A percentile compares a stretch with the other conserved stretches of the same genome.
Conservation (phyloP, 1,284 basidiomycete species). For the Trichosporon inkin region DNA sequence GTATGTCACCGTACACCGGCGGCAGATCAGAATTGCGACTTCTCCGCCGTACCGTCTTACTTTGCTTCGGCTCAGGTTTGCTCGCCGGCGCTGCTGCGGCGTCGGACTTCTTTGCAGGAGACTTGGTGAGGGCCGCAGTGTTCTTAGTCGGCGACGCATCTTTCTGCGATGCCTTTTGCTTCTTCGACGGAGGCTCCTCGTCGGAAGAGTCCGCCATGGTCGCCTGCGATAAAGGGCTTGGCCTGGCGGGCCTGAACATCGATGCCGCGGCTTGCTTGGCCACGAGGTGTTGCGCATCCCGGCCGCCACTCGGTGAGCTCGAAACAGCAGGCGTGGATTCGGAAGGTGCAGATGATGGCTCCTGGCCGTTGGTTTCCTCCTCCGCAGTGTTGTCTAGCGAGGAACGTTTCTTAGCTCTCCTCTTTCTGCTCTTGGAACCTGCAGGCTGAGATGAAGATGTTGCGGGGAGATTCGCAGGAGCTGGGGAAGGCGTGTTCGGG, state of each 20-base stretch:
- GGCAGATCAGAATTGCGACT: not conserved
- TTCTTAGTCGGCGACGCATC: not conserved
- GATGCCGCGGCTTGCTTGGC: not conserved
- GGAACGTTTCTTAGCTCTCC: not conserved
- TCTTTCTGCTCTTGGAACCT: not conserved
- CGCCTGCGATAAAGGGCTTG: constrained; percentile 28
- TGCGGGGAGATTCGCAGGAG: not conserved
- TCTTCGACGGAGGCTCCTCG: constrained; percentile 5
- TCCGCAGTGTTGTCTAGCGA: not conserved
- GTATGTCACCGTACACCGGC: not conserved
- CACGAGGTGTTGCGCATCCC: not conserved
- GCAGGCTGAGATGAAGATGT: not conserved
- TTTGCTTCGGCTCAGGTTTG: not conserved
- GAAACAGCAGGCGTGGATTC: no score
- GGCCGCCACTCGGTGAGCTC: no score
- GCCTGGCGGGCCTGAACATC: constrained; percentile 28
- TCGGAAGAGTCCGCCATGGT: constrained; percentile 10
- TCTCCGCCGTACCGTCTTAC: not conserved
- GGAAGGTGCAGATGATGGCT: no score
- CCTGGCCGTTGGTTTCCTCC: not conserved
- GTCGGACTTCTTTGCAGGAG: not conserved
- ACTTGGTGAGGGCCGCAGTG: not conserved
- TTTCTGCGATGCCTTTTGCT: constrained; percentile 2
- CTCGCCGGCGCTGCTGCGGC: not conserved
- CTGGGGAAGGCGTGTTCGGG: constrained; percentile 6